Evolutionary conservation across 2,329 filamentous ascomycete species (phyloP), one percentile per base, ranked within the genome.

Genomic region (Calonectria fujianensis): DNA sequence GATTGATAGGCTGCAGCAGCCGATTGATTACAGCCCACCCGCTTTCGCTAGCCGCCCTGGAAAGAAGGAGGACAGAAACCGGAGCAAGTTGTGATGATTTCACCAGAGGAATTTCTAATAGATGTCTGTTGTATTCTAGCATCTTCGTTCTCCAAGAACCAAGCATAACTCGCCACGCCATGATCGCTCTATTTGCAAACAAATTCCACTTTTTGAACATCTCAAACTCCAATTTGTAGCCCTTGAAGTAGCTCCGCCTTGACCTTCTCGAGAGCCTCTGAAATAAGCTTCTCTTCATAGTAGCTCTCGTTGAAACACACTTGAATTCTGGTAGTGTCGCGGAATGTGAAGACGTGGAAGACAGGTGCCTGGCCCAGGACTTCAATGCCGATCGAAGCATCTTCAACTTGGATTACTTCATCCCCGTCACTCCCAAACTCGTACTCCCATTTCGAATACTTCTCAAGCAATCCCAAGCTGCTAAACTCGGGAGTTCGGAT

Each of bases 1-100:
- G 71, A 73, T 73, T 37, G 31, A 51, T n/a, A 57, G 65, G 24
- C 57, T 73, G 10, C 27, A 63, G 32, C 45, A 66, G 37, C 71
- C 71, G 11, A 59, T 73, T 51, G 65, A 73, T 37, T 73, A 65
- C 29, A 57, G 41, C 50, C 57, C 71, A 31, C 71, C 71, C 13
- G 50, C 65, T 16, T 73, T 73, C 45, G 65, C 71, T 2, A 65
- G 50, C 20, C 57, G 51, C 29, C 31, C 66, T 20, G 71, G 71
- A 6, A 65, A 65, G 54, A 73, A 73, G 37, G 71, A 73, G 24
- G 52, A 65, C 6, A 69, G 71, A 37, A 64, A 32, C 18, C 24
- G 31, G 7, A 69, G 71, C 29, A 73, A 73, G 18, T 24, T 73
- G 14, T 73, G 35, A 39, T 18, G 6, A 2, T 14, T 29, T 45